Conservation (phyloP, 2,329 filamentous ascomycete genomes). For the Metarhizium humberi region DNA sequence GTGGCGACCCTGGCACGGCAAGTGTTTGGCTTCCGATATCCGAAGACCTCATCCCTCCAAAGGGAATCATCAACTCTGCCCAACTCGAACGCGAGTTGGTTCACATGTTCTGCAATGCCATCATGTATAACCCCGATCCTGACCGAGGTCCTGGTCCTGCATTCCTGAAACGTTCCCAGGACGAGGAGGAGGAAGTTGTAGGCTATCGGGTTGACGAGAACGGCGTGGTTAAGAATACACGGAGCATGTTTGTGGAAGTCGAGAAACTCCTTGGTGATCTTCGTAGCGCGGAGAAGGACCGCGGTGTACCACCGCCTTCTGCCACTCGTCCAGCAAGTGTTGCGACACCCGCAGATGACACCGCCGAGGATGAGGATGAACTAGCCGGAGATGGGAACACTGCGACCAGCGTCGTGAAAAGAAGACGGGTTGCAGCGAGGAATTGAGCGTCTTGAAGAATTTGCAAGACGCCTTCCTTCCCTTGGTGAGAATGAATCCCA, state of each 20-base stretch:
- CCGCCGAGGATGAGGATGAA: slow-evolving; percentile 41
- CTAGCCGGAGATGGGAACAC: slow-evolving; percentile 30
- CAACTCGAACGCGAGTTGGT: slow-evolving; percentile 90
- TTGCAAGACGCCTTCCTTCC: not conserved
- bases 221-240: slow-evolving; percentile 76
- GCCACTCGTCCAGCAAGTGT: slow-evolving; percentile 26
- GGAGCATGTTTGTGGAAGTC: slow-evolving; percentile 83
- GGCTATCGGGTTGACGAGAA: slow-evolving; percentile 69
- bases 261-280: slow-evolving; percentile 69
- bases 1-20: slow-evolving; percentile 45
- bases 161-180: slow-evolving; percentile 40
- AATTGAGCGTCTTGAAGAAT: slow-evolving; percentile 14
- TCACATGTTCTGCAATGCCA: slow-evolving; percentile 94
- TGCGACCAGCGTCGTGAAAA: slow-evolving; percentile 22
- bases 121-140: slow-evolving; percentile 94
- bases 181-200: slow-evolving; percentile 37
- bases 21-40: slow-evolving; percentile 59
- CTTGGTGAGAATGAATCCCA: not conserved
- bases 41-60: slow-evolving; percentile 73
- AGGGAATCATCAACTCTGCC: slow-evolving; percentile 83
- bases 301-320: slow-evolving; percentile 25
- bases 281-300: slow-evolving; percentile 60
- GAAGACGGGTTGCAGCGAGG: slow-evolving; percentile 25
- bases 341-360: slow-evolving; percentile 34
- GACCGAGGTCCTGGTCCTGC: slow-evolving; percentile 57